Percentiles rank a stretch among this genome's conserved stretches.
Evolutionary conservation across 1,284 basidiomycete genomes (phyloP).

Genomic region (Moesziomyces parantarcticus): DNA sequence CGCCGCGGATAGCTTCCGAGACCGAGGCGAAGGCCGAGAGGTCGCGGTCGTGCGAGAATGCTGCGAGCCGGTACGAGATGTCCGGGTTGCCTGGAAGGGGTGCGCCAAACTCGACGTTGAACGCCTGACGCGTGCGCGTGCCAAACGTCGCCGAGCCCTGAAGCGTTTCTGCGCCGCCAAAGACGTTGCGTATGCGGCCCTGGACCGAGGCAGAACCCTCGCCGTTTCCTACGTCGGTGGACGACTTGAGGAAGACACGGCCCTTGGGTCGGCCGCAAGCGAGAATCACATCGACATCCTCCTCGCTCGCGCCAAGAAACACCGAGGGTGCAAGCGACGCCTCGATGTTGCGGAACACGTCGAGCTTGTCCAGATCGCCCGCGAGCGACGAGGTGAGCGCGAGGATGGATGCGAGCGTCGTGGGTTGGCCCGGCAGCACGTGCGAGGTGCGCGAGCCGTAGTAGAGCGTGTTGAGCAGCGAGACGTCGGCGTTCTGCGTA

Average conservation of each 20-base stretch:
- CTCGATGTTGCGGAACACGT: slow-evolving; percentile 79
- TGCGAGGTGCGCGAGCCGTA: slow-evolving; percentile 64
- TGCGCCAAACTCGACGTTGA: slow-evolving; percentile 68
- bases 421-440: slow-evolving; percentile 55
- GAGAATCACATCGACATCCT: slow-evolving; percentile 88
- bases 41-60: slow-evolving; percentile 78
- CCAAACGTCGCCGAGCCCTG: slow-evolving; percentile 86
- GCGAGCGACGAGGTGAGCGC: slow-evolving; percentile 77
- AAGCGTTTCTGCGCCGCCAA: slow-evolving; percentile 90
- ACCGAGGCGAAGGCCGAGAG: slow-evolving; percentile 78
- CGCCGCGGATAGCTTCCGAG: slow-evolving; percentile 76
- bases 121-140: slow-evolving; percentile 86
- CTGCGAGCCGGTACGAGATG: slow-evolving; percentile 75
- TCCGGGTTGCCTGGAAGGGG: slow-evolving; percentile 71
- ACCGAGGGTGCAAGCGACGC: slow-evolving; percentile 77
- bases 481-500: slow-evolving; percentile 21
- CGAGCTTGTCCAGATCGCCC: slow-evolving; percentile 78
- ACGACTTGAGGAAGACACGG: slow-evolving; percentile 82
- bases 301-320: slow-evolving; percentile 73
- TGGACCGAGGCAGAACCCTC: slow-evolving; percentile 76
- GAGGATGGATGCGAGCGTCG: slow-evolving; percentile 68
- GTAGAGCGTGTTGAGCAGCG: slow-evolving; percentile 53
- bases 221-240: slow-evolving; percentile 92
- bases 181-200: slow-evolving; percentile 74
- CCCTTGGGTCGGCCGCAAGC: slow-evolving; percentile 78